Conservation (phyloP, 2,329 filamentous ascomycete species). For the Ophiostoma populinum region DNA sequence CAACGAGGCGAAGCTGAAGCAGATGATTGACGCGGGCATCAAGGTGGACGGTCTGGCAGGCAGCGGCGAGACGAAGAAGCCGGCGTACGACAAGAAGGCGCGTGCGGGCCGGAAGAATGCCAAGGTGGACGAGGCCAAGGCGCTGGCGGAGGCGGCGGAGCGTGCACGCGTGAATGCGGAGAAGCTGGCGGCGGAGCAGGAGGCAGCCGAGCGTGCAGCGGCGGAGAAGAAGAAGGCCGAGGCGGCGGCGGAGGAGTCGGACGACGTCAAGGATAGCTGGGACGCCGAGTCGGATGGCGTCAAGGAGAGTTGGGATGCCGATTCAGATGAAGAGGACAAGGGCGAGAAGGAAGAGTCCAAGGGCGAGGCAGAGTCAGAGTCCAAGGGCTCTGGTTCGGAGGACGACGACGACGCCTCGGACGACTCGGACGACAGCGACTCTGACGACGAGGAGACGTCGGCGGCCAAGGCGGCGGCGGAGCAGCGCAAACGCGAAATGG, state of each 20-base stretch:
- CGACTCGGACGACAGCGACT: slow-evolving; percentile 45
- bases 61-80: slow-evolving; percentile 62
- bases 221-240: slow-evolving; percentile 39
- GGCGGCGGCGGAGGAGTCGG: slow-evolving; percentile 31
- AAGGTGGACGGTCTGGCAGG: slow-evolving; percentile 46
- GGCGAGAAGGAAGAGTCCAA: slow-evolving; percentile 21
- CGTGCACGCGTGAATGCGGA: slow-evolving; percentile 53
- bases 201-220: slow-evolving; percentile 37
- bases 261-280: slow-evolving; percentile 75
- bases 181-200: slow-evolving; percentile 42
- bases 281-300: slow-evolving; percentile 61
- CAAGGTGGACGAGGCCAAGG: slow-evolving; percentile 59
- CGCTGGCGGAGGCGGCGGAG: slow-evolving; percentile 61
- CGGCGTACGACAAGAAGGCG: slow-evolving; percentile 49
- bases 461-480: slow-evolving; percentile 56
- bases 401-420: slow-evolving; percentile 16
- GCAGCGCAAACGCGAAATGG: slow-evolving; percentile 72
- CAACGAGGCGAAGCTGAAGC: slow-evolving; percentile 64
- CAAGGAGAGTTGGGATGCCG: slow-evolving; percentile 92
- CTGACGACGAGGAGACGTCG: slow-evolving; percentile 57
- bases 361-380: no score
- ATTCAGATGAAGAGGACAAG: slow-evolving; percentile 52
- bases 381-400: no score
- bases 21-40: slow-evolving; percentile 66
- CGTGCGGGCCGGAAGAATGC: slow-evolving; percentile 42